Base-by-base conservation (phyloP, 192 early-diverging fungal genomes). In the Phlyctochytrium planicorne region DNA sequence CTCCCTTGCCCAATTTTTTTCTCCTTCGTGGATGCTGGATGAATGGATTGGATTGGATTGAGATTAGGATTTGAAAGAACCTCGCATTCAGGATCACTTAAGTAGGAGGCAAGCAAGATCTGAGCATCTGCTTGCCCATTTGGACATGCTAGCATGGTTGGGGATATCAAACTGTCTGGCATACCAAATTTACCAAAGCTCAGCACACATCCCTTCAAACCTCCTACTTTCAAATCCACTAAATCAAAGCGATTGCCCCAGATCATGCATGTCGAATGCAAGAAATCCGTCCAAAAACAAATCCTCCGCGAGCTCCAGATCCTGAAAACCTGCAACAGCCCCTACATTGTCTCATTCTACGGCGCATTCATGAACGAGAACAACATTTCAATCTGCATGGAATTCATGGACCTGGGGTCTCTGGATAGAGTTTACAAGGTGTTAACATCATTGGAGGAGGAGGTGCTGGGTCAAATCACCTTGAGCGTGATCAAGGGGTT, bases 331-430 rank as follows among this genome's bases (percentile, higher is more conserved):
- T 98, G 96, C 76, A 82, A 93, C 72, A 94, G 91, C 31, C 90
- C 91, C 24, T 92, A 93, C 72, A 96, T 98, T 62, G 95, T 99
- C 0, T 89, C 91, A 23, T 99, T 90, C 69, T 98, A 91, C 68
- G 98, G 98, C 47, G 93, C 95, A 3, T 97, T 91, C 65, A 80
- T 91, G 52, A 85, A 91, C 52, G 91, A 92, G 24, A 89, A 88
- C 40, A 88, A 87, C 35, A 86, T 99, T 3, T 92, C 90, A 2
- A 92, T 99, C 37, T 96, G 92, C 75, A 97, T 99, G 91, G 98
- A 98, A 81, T 97, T 91, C 71, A 95, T 95, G 80, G 91, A 93
- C 69, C 87, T 89, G 6, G 96, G 98, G 24, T 95, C 93, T 56
- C 83, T 99, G 35, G 94, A 98, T 66, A 81, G 84, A 32, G 90